Evolutionary conservation across 225 moss, liverwort and hornwort genomes (phyloP).

Genomic region (Antitrichia curtipendula): DNA sequence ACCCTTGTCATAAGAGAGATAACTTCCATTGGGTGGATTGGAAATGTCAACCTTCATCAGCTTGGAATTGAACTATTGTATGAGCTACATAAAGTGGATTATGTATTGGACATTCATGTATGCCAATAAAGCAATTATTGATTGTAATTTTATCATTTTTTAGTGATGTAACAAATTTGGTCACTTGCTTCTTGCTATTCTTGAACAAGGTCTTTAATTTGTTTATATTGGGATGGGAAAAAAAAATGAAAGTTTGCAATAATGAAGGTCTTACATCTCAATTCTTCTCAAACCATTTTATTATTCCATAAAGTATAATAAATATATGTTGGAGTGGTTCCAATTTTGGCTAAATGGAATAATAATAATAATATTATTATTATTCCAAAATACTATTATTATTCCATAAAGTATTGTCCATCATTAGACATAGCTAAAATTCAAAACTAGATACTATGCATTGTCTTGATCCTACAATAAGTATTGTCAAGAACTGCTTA

Average conservation of each 20-base stretch:
- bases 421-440: not conserved
- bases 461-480: not conserved
- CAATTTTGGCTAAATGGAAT: too few relatives aligned
- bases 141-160: too few relatives aligned
- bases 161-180: not conserved
- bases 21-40: too few relatives aligned
- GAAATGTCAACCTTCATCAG: not conserved
- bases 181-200: not conserved
- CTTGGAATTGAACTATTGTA: too few relatives aligned
- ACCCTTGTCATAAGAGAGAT: too few relatives aligned
- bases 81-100: too few relatives aligned
- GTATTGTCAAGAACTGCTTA: not conserved
- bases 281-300: not conserved
- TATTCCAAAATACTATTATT: too few relatives aligned
- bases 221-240: not conserved
- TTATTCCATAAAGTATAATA: too few relatives aligned
- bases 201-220: not conserved
- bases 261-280: not conserved
- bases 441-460: not conserved
- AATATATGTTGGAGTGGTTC: too few relatives aligned
- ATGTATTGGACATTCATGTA: too few relatives aligned
- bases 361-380: too few relatives aligned
- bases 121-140: too few relatives aligned
- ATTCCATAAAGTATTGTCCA: not conserved
- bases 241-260: not conserved